phyloP scores from a whole-genome alignment of 495 filamentous ascomycete species.

The Aspergillus sparsus region DNA sequence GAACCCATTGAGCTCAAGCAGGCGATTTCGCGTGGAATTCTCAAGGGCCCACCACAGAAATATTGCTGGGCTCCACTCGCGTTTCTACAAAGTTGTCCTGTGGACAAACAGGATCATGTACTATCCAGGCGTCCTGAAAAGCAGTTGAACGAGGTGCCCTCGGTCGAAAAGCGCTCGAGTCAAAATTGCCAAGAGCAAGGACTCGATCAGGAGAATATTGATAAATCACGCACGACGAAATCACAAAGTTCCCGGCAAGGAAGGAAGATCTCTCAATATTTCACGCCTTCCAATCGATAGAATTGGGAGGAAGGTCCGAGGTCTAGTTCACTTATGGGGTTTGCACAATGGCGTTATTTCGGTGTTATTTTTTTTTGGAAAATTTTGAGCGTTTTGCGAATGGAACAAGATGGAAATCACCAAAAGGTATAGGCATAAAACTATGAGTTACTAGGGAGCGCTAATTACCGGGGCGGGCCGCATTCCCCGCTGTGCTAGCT shows the following conservation, averaged over 20 bases:
- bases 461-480: too few relatives aligned
- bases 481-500: conserved; percentile 11
- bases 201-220: too few relatives aligned
- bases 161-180: conserved; percentile 2
- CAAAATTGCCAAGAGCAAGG: too few relatives aligned
- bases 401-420: too few relatives aligned
- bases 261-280: conserved; percentile 13
- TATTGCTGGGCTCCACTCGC: conserved; percentile 28
- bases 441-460: too few relatives aligned
- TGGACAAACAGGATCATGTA: conserved; percentile 21
- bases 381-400: too few relatives aligned
- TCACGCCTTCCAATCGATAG: background rate
- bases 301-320: too few relatives aligned
- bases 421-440: too few relatives aligned
- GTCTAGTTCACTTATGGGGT: too few relatives aligned
- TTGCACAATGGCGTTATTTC: too few relatives aligned
- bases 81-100: conserved; percentile 13
- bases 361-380: too few relatives aligned
- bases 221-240: too few relatives aligned
- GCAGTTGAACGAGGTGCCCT: conserved; percentile 11
- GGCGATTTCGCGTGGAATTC: conserved; percentile 27
- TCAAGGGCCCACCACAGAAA: conserved; percentile 34
- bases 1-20: conserved; percentile 29
- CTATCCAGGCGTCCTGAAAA: conserved; percentile 16
- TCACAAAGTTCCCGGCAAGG: background rate